Evolutionary conservation across 139 green algal genomes (phyloP).

Genomic region (Yamagishiella unicocca): DNA sequence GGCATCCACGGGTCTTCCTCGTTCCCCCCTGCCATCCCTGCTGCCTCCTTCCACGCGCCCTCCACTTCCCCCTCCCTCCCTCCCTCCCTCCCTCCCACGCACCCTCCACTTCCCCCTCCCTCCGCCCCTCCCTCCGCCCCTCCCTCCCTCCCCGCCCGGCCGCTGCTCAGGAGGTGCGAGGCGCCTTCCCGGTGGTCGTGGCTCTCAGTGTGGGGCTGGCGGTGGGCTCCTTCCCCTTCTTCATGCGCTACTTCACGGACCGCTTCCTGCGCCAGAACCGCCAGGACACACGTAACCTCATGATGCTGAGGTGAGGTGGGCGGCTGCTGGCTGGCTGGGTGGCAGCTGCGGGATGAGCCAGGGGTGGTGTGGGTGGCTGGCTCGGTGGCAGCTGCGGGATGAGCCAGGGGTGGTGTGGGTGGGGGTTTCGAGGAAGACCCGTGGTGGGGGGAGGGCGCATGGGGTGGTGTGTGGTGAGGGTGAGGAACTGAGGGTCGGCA

Average conservation of each 20-base stretch:
- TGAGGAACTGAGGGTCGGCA: no score
- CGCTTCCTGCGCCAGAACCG: neutral
- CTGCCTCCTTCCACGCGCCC: neutral
- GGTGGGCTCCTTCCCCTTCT: slow-evolving; percentile 5
- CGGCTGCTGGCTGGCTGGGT: no score
- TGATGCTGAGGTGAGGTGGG: neutral
- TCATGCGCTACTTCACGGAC: slow-evolving; percentile 13
- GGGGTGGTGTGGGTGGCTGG: neutral
- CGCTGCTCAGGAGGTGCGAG: neutral
- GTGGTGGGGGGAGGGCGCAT: no score
- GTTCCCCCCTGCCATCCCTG: neutral
- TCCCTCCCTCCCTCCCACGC: neutral
- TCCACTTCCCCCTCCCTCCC: no score
- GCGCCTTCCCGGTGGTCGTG: neutral
- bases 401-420: neutral
- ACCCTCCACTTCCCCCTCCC: neutral
- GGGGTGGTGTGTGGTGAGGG: no score
- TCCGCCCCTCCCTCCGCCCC: neutral
- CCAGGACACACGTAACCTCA: neutral
- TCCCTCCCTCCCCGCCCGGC: neutral
- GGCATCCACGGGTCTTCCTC: no score
- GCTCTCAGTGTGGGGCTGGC: neutral
- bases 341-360: no score
- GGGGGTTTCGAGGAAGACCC: no score
- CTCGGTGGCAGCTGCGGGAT: neutral